Conservation (phyloP, 2,329 filamentous ascomycete species). For the Setomelanomma holmii region DNA sequence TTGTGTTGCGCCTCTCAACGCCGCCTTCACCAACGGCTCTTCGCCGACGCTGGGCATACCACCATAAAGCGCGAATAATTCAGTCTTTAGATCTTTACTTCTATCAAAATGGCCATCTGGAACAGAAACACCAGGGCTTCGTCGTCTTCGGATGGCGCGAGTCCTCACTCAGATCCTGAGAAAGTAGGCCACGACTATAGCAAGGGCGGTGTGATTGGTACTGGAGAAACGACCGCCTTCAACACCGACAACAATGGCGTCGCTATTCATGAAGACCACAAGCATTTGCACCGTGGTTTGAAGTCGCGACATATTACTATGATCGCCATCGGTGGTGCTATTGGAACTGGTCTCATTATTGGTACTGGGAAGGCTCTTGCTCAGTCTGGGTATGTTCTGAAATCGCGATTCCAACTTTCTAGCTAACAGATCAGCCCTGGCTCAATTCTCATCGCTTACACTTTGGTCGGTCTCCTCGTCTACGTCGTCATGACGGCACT, state of each 20-base stretch:
- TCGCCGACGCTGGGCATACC: conserved; percentile 1
- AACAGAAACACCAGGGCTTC: conserved; percentile 39
- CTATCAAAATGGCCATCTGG: conserved; percentile 33
- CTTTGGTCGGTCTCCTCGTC: conserved; percentile 73
- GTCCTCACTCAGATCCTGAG: conserved; percentile 34
- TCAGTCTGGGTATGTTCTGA: conserved; percentile 50
- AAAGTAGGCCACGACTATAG: conserved; percentile 31
- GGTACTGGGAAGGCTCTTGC: conserved; percentile 63
- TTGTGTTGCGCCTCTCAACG: conserved; percentile 9
- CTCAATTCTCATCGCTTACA: conserved; percentile 75
- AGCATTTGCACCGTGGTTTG: conserved; percentile 59
- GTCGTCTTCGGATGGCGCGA: conserved; percentile 35
- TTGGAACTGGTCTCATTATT: conserved; percentile 76
- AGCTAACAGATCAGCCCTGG: conserved; percentile 58
- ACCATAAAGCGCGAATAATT: conserved; percentile 8
- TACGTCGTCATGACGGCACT: conserved; percentile 83
- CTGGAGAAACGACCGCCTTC: conserved; percentile 22
- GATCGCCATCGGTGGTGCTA: conserved; percentile 77
- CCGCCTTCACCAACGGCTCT: conserved; percentile 15
- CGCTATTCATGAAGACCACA: conserved; percentile 33
- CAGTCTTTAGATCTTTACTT: conserved; percentile 1
- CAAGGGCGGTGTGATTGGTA: conserved; percentile 3
- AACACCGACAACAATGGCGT: conserved; percentile 31
- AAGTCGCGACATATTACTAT: conserved; percentile 64
- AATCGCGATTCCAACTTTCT: not conserved